Percentiles rank a stretch among this genome's conserved stretches.
Conservation (phyloP, 345 rosid species). For the Lenwebbia sp. region DNA sequence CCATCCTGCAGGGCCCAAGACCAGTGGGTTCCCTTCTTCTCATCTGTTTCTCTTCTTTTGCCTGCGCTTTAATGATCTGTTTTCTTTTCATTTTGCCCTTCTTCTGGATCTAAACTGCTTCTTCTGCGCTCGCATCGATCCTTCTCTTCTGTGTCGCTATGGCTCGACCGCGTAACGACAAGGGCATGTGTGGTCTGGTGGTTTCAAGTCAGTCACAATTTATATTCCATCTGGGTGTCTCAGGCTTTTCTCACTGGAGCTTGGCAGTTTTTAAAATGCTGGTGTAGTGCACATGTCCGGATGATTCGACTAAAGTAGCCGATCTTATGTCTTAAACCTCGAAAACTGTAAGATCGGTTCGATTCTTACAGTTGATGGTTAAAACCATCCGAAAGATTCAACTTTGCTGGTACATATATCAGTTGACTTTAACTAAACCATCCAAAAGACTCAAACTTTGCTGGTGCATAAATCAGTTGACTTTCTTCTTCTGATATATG, state of each 20-base stretch:
- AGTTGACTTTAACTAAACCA: background rate
- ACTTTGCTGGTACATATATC: background rate
- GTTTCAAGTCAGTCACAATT: background rate
- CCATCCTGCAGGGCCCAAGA: slow-evolving; percentile 11
- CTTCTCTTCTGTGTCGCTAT: background rate
- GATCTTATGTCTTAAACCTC: background rate
- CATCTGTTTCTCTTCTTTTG: background rate
- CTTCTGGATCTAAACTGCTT: background rate
- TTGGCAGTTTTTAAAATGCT: background rate
- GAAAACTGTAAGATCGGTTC: background rate
- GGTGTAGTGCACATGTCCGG: background rate
- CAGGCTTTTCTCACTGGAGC: background rate
- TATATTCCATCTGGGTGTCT: background rate
- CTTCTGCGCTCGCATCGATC: background rate
- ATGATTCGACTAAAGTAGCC: background rate
- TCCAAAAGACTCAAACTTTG: background rate
- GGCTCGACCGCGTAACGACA: background rate
- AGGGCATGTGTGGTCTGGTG: background rate
- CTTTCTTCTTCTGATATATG: background rate
- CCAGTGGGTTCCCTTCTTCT: background rate
- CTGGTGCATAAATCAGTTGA: background rate
- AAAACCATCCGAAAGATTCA: background rate
- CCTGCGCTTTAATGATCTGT: background rate
- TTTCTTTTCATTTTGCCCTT: background rate
- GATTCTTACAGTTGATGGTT: background rate